A percentile compares a stretch with the other conserved stretches of the same genome.
Conservation (phyloP, 2,329 filamentous ascomycete genomes). For the Beauveria sp. region DNA sequence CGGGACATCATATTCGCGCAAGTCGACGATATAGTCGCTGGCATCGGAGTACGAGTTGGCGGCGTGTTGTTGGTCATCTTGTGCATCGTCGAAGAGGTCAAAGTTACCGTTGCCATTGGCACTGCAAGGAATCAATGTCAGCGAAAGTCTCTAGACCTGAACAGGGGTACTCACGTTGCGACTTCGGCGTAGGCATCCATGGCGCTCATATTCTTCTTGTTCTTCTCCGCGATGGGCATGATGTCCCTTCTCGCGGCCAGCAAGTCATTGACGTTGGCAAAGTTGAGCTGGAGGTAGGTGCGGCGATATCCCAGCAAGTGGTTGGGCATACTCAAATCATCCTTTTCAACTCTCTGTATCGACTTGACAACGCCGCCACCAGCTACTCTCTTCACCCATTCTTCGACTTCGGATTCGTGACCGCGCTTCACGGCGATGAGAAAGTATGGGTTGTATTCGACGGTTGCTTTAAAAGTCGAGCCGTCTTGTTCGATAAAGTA, state of each 20-base stretch:
- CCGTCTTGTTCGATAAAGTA: conserved; percentile 93
- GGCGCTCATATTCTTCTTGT: conserved; percentile 90
- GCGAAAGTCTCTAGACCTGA: not conserved
- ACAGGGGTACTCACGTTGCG: conserved; percentile 55
- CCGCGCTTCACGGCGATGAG: conserved; percentile 83
- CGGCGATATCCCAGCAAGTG: conserved; percentile 86
- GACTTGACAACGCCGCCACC: conserved; percentile 76
- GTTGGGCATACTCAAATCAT: conserved; percentile 91
- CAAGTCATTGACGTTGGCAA: conserved; percentile 80
- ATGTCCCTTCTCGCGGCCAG: conserved; percentile 78
- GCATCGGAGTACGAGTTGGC: conserved; percentile 74
- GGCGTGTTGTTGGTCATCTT: conserved; percentile 71
- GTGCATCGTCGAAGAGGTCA: conserved; percentile 87
- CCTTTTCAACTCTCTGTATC: conserved; percentile 74
- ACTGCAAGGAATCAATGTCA: conserved; percentile 12
- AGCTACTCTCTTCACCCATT: conserved; percentile 77
- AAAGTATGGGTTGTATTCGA: conserved; percentile 97
- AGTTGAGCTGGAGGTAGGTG: conserved; percentile 79
- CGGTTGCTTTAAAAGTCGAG: conserved; percentile 86
- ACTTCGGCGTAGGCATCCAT: conserved; percentile 99
- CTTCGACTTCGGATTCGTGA: conserved; percentile 86
- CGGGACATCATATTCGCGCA: conserved; percentile 97
- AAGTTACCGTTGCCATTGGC: conserved; percentile 68
- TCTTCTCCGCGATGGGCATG: conserved; percentile 88
- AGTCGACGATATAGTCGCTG: conserved; percentile 96